These are phyloP conservation scores for Aspergillus nomiae DNA, from an alignment of 2,329 filamentous ascomycete species.

Conservation along the genomic window DNA sequence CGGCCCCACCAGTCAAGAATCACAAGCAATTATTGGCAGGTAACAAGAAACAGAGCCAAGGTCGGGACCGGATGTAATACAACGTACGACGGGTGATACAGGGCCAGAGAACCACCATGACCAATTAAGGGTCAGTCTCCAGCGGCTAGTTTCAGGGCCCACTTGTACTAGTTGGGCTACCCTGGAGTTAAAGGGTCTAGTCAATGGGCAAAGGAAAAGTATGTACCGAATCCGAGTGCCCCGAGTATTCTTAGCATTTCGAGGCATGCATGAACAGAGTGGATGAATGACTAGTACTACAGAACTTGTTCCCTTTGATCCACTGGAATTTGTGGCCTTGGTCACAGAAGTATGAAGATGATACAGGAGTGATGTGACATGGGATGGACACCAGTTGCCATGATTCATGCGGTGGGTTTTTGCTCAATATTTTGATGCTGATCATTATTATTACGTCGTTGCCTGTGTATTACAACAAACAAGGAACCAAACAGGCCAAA, in stretches of 20 bases:
- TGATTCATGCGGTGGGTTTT: neutral
- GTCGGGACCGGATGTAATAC: neutral
- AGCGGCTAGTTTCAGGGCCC: neutral
- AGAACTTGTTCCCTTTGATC: neutral
- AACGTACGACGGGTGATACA: neutral
- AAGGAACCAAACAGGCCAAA: neutral
- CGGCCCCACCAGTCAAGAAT: slow-evolving; percentile 10
- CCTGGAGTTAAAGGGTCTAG: neutral
- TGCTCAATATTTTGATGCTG: neutral
- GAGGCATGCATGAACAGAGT: neutral
- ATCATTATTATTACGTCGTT: neutral
- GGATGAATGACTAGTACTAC: neutral
- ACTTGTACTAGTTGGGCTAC: neutral
- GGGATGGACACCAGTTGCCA: neutral
- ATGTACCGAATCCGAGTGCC: neutral
- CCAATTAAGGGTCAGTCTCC: neutral
- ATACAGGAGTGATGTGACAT: neutral
- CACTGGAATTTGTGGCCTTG: neutral
- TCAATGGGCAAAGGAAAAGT: neutral
- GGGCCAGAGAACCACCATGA: neutral
- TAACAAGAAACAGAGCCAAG: slow-evolving; percentile 11
- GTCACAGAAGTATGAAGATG: neutral
- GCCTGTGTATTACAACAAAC: neutral
- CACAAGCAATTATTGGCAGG: slow-evolving; percentile 21
- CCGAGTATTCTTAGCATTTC: neutral